Conservation (phyloP, 2,329 filamentous ascomycete genomes). For the Eutypa lata region DNA sequence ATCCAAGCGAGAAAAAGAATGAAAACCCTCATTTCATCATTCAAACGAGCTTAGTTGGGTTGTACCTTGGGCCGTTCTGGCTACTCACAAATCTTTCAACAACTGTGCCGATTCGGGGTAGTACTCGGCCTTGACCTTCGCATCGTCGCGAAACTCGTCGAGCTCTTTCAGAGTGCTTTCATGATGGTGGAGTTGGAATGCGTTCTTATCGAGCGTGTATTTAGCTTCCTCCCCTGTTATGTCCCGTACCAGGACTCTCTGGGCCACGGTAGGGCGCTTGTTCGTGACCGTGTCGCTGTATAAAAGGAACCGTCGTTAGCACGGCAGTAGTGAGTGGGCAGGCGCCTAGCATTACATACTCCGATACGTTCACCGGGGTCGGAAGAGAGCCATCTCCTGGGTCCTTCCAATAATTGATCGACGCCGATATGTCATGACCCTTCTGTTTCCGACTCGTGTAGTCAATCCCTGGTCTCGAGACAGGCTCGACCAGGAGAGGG, state of each 20-base stretch:
- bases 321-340: too few relatives aligned
- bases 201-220: slow-evolving; percentile 39
- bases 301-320: background rate
- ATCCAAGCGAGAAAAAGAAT: slow-evolving; percentile 33
- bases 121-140: slow-evolving; percentile 59
- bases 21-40: too few relatives aligned
- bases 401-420: slow-evolving; percentile 28
- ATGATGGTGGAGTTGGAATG: slow-evolving; percentile 36
- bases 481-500: too few relatives aligned
- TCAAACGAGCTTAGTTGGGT: too few relatives aligned
- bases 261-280: slow-evolving; percentile 37
- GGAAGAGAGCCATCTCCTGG: slow-evolving; percentile 25
- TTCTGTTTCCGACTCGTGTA: background rate
- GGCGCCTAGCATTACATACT: slow-evolving; percentile 11
- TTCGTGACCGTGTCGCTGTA: slow-evolving; percentile 26
- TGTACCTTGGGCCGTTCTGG: background rate
- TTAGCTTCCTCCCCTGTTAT: slow-evolving; percentile 36
- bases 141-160: slow-evolving; percentile 47
- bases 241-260: slow-evolving; percentile 44
- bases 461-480: too few relatives aligned
- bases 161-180: slow-evolving; percentile 28
- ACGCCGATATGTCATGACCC: slow-evolving; percentile 16
- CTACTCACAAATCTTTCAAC: slow-evolving; percentile 48
- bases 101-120: slow-evolving; percentile 70
- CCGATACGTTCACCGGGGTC: slow-evolving; percentile 23